A percentile compares a stretch with the other conserved stretches of the same genome.
These are phyloP conservation scores for Diaporthe humulicola DNA, from an alignment of 2,329 filamentous ascomycete species.

Conservation along the genomic window DNA sequence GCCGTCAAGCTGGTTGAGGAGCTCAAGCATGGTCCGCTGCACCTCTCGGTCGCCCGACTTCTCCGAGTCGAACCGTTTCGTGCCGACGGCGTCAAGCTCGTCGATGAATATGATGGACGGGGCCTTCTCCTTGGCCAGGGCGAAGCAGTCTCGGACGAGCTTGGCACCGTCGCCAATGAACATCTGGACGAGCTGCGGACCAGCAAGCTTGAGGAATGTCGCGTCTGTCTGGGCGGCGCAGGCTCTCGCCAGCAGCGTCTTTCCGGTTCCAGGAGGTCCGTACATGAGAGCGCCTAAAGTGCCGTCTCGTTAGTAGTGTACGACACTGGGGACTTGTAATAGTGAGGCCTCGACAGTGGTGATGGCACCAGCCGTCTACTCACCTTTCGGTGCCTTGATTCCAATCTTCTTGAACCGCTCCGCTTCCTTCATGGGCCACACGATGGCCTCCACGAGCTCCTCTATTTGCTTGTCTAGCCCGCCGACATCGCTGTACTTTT, in stretches of 20 bases:
- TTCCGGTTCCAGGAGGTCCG: constrained; percentile 90
- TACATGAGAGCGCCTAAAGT: constrained; percentile 93
- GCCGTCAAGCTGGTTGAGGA: constrained; percentile 97
- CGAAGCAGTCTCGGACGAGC: constrained; percentile 96
- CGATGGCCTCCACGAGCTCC: constrained; percentile 97
- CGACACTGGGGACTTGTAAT: constrained; percentile 22
- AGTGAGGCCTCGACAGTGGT: not conserved
- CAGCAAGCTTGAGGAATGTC: constrained; percentile 98
- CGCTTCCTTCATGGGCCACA: constrained; percentile 99
- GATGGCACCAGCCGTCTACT: constrained; percentile 40
- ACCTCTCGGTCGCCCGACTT: constrained; percentile 98
- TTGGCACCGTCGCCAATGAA: constrained; percentile 99
- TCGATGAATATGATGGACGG: constrained; percentile 99
- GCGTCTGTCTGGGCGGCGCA: constrained; percentile 98
- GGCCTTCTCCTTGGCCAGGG: constrained; percentile 97
- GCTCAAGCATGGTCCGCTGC: constrained; percentile 97
- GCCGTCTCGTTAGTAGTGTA: constrained; percentile 14
- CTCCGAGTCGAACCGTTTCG: constrained; percentile 98
- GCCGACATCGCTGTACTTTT: constrained; percentile 98
- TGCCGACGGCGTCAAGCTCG: constrained; percentile 97
- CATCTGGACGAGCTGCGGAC: constrained; percentile 98
- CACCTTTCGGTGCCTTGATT: constrained; percentile 99
- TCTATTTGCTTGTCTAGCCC: constrained; percentile 99
- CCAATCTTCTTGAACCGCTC: constrained; percentile 99
- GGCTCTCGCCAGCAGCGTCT: constrained; percentile 92